A percentile compares a stretch with the other conserved stretches of the same genome.
phyloP scores from a whole-genome alignment of 2,329 filamentous ascomycete species.

The Clarireedia homoeocarpa region DNA sequence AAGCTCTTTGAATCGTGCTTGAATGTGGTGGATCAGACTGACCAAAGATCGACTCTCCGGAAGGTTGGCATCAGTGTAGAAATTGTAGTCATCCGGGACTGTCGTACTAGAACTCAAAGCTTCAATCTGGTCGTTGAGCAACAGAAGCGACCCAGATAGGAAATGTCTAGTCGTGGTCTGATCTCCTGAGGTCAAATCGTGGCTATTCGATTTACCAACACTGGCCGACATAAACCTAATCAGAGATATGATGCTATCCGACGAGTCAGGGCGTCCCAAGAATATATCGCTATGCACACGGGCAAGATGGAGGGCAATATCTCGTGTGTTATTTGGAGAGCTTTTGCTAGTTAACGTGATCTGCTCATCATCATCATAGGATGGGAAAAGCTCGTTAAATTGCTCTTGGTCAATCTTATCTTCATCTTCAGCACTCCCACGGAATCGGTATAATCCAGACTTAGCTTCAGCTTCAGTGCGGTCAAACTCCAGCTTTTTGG shows the following conservation, averaged over 20 bases:
- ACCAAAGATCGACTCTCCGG: slow-evolving; percentile 69
- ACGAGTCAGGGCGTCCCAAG: slow-evolving; percentile 13
- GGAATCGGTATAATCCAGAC: slow-evolving; percentile 75
- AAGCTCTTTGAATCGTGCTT: slow-evolving; percentile 65
- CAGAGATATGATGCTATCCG: slow-evolving; percentile 21
- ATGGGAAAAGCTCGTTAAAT: slow-evolving; percentile 75
- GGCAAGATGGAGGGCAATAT: slow-evolving; percentile 48
- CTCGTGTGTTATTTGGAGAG: slow-evolving; percentile 14
- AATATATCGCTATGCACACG: slow-evolving; percentile 45
- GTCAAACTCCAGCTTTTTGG: slow-evolving; percentile 65
- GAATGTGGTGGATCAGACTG: slow-evolving; percentile 58
- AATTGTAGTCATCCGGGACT: slow-evolving; percentile 59
- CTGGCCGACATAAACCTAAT: slow-evolving; percentile 24
- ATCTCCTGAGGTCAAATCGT: slow-evolving; percentile 16
- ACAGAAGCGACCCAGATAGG: slow-evolving; percentile 58
- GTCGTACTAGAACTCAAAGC: slow-evolving; percentile 35
- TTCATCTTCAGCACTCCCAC: slow-evolving; percentile 67
- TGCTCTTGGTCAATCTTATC: slow-evolving; percentile 68
- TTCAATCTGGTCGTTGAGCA: slow-evolving; percentile 53
- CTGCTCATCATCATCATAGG: slow-evolving; percentile 48
- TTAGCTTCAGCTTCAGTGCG: slow-evolving; percentile 67
- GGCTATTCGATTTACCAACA: slow-evolving; percentile 19
- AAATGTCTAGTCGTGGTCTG: slow-evolving; percentile 43
- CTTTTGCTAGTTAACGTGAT: slow-evolving; percentile 13
- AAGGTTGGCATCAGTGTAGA: slow-evolving; percentile 78